Evolutionary conservation across 768 basidiomycete species (phyloP), one percentile per base, ranked within the genome.

Genomic region (Lentinula sp.): DNA sequence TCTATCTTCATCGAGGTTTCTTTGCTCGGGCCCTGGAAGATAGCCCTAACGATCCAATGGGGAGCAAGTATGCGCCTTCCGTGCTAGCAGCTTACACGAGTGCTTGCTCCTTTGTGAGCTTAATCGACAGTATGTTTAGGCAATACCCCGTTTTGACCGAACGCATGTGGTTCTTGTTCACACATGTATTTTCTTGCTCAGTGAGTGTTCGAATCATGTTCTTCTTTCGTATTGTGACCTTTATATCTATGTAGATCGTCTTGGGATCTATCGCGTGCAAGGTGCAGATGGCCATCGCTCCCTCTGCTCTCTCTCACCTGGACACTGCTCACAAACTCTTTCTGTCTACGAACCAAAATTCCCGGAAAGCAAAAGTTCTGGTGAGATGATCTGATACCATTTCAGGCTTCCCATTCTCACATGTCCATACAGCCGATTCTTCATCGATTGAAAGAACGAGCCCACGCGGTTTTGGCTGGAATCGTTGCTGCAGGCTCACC

Each of bases 1-100:
- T 89, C 66, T 88, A 88, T 65, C 84, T 89, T 78, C 87, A 89
- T 70, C 80, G 87, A 52, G 86, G 86, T 5, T 89, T 85, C 75
- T 89, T 89, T 67, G 87, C 86, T 1, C 82, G 84, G 60, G 86
- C 87, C 0, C 69, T 89, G 59, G 84, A 86, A 65, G 86, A 87
- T 62, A 79, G 70, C 60, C 82, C 85, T 0, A 72, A 70, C 6
- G 87, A 89, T 69, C 86, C 86, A 4, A 82, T 88, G 74, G 83
- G 84, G 3, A 85, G 85, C 75, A 87, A 83, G 68, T 89, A 84
- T 66, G 82, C 83, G 4, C 83, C 78, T 18, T 88, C 87, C 4
- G 86, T 88, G 5, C 71, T 89, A 53, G 85, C 87, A 1, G 87
- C 85, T 1, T 87, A 88, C 70, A 78, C 75, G n/a, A 85, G 85